These are phyloP conservation scores for Ophiostoma pallidulum DNA, from an alignment of 2,329 filamentous ascomycete genomes.

Conservation along the genomic window DNA sequence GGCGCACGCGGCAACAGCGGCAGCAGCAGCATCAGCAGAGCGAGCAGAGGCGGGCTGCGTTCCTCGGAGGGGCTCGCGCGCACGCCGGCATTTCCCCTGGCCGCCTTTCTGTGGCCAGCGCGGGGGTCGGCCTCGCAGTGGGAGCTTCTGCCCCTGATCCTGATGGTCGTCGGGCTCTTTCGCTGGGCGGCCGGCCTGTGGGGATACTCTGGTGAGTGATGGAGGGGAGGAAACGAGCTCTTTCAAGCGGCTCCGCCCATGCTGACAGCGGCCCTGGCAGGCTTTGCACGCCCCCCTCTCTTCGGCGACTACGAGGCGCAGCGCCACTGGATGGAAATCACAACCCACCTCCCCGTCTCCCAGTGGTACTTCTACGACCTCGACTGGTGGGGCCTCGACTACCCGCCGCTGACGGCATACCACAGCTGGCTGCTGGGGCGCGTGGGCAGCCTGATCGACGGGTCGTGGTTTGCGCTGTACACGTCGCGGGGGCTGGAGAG, in stretches of 20 bases:
- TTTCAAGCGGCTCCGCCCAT: not conserved
- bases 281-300: slow-evolving; percentile 72
- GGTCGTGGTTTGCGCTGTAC: slow-evolving; percentile 79
- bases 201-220: slow-evolving; percentile 74
- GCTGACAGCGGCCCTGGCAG: slow-evolving; percentile 39
- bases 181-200: slow-evolving; percentile 87
- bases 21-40: slow-evolving; percentile 3
- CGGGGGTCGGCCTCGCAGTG: slow-evolving; percentile 80
- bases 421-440: slow-evolving; percentile 93
- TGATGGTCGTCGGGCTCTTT: slow-evolving; percentile 88
- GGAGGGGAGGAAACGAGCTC: not conserved
- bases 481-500: slow-evolving; percentile 75
- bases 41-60: not conserved
- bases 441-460: slow-evolving; percentile 69
- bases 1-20: no score
- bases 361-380: slow-evolving; percentile 98
- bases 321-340: slow-evolving; percentile 98
- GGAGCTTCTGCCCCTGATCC: slow-evolving; percentile 76
- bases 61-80: slow-evolving; percentile 37
- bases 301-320: slow-evolving; percentile 97
- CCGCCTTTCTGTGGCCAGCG: slow-evolving; percentile 89
- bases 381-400: slow-evolving; percentile 96
- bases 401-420: slow-evolving; percentile 94
- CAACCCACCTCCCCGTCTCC: slow-evolving; percentile 75
- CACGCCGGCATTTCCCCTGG: slow-evolving; percentile 75